Evolutionary conservation across 805 yeast species (phyloP).

Genomic region (Candida insectalens): DNA sequence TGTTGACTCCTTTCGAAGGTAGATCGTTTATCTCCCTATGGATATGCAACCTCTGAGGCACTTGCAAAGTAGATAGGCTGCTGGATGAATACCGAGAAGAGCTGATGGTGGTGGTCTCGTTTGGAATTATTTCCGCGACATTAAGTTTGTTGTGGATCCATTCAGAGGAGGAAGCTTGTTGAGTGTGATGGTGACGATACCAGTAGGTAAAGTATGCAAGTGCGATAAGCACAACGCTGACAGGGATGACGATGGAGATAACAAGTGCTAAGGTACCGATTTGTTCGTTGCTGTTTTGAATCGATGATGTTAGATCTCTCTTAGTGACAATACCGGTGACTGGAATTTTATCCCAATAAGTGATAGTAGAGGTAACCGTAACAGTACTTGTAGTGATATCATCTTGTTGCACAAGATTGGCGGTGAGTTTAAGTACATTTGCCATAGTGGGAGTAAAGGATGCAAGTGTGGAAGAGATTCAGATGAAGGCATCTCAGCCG

Average conservation of each 20-base stretch:
- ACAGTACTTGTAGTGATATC: neutral
- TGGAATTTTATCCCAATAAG: conserved; percentile 1
- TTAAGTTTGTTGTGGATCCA: neutral
- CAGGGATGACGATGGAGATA: neutral
- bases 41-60: too few relatives aligned
- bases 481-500: too few relatives aligned
- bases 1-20: too few relatives aligned
- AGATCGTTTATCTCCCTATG: too few relatives aligned
- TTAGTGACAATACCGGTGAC: neutral
- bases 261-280: neutral
- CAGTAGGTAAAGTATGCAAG: neutral
- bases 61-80: too few relatives aligned
- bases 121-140: neutral
- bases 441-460: too few relatives aligned
- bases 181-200: neutral
- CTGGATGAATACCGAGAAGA: too few relatives aligned
- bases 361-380: neutral
- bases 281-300: neutral
- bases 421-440: too few relatives aligned
- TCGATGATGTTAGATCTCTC: neutral
- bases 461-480: too few relatives aligned
- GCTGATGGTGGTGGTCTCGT: too few relatives aligned
- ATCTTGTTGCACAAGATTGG: neutral
- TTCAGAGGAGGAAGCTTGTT: neutral
- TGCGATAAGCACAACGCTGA: conserved; percentile 1